Evolutionary conservation across 2,329 filamentous ascomycete genomes (phyloP).

Genomic region (Stagonosporopsis vannaccii): DNA sequence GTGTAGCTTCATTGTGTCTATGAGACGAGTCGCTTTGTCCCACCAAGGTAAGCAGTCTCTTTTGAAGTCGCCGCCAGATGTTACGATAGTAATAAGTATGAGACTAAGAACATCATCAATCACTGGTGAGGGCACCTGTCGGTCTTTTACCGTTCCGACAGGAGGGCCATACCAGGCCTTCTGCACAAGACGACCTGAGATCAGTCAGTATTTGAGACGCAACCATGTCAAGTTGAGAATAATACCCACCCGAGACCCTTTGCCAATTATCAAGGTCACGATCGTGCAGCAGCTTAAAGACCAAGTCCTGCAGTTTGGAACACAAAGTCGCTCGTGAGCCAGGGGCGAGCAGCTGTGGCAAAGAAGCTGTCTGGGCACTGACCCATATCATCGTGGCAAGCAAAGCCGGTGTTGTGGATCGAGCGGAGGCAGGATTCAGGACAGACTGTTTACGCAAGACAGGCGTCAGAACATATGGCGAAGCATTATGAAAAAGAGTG

Average conservation of each 20-base stretch:
- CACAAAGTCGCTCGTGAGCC: background rate
- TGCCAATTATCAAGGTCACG: constrained; percentile 4
- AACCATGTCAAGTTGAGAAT: background rate
- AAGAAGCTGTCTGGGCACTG: background rate
- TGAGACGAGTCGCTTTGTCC: background rate
- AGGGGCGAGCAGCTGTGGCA: constrained; percentile 3
- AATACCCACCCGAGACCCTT: background rate
- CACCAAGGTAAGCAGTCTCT: constrained; percentile 4
- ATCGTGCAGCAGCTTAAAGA: constrained; percentile 1
- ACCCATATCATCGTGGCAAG: constrained; percentile 9
- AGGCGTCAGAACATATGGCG: constrained; percentile 5
- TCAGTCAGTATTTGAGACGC: background rate
- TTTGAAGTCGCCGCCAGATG: constrained; percentile 1
- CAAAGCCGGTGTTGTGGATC: constrained; percentile 1
- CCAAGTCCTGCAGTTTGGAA: background rate
- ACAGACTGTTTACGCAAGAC: background rate
- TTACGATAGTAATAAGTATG: background rate
- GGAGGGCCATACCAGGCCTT: background rate
- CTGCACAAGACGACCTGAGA: background rate
- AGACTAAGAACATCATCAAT: constrained; percentile 1
- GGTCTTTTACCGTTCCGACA: background rate
- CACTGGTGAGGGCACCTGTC: background rate
- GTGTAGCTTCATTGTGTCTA: constrained; percentile 3
- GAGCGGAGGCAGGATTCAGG: background rate
- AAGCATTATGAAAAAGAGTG: constrained; percentile 4